These are phyloP conservation scores for Terfezia claveryi DNA, from an alignment of 495 filamentous ascomycete species.

Conservation along the genomic window DNA sequence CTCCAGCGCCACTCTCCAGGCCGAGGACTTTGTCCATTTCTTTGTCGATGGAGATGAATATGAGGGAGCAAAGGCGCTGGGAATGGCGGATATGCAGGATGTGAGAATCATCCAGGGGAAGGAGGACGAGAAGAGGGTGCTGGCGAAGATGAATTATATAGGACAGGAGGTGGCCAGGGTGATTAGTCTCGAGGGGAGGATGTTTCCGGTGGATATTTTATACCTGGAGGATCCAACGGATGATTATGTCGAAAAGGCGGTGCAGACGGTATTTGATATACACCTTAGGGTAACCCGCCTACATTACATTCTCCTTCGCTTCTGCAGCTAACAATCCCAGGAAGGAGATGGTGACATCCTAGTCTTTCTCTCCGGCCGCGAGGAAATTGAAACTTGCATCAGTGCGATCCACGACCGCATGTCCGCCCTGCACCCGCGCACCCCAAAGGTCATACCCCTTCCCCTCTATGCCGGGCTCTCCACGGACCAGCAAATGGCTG, in stretches of 20 bases:
- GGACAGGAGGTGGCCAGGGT: constrained; percentile 39
- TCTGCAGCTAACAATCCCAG: constrained; percentile 10
- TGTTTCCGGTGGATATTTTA: constrained; percentile 76
- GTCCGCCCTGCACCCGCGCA: constrained; percentile 46
- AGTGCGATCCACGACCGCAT: constrained; percentile 59
- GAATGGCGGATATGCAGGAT: constrained; percentile 9
- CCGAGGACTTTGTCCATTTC: constrained; percentile 68
- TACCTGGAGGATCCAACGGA: constrained; percentile 64
- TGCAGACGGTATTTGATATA: constrained; percentile 82
- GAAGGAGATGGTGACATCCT: constrained; percentile 62
- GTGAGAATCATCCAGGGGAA: constrained; percentile 6
- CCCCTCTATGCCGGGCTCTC: constrained; percentile 80
- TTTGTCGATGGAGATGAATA: constrained; percentile 32
- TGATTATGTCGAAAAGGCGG: constrained; percentile 69
- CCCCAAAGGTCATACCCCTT: constrained; percentile 46
- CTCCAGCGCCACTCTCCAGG: constrained; percentile 85
- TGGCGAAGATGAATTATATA: constrained; percentile 2
- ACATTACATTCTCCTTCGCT: background rate
- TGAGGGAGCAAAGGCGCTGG: constrained; percentile 21
- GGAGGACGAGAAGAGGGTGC: background rate
- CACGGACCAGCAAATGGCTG: constrained; percentile 75
- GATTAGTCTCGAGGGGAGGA: constrained; percentile 73
- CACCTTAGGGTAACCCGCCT: constrained; percentile 48
- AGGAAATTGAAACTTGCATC: constrained; percentile 73
- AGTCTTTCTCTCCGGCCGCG: constrained; percentile 76